phyloP scores from a whole-genome alignment of 1,284 basidiomycete genomes.

The Meira nashicola region DNA sequence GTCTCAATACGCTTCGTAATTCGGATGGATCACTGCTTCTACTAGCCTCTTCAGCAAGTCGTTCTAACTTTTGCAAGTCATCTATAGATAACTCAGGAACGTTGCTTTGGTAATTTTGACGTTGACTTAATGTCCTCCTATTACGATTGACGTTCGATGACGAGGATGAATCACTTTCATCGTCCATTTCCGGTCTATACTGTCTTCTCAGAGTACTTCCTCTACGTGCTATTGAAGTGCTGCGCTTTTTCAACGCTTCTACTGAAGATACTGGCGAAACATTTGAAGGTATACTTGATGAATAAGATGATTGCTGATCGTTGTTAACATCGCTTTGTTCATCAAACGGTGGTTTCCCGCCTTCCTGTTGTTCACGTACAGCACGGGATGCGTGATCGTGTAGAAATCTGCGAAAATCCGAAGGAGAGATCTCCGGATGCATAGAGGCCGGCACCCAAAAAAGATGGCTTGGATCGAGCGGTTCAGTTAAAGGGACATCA shows the following conservation, averaged over 20 bases:
- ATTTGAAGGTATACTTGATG: background rate
- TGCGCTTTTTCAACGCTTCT: conserved; percentile 22
- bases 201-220: conserved; percentile 47
- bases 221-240: conserved; percentile 41
- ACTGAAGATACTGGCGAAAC: conserved; percentile 18
- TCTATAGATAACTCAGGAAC: conserved; percentile 71
- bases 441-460: conserved; percentile 97
- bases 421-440: conserved; percentile 94
- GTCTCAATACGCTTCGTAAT: conserved; percentile 72
- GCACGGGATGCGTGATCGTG: conserved; percentile 72
- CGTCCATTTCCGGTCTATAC: conserved; percentile 65
- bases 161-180: conserved; percentile 19
- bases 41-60: conserved; percentile 72
- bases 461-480: conserved; percentile 58
- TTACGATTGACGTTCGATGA: conserved; percentile 48
- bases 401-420: conserved; percentile 88
- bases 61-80: conserved; percentile 86
- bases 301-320: too few species aligned
- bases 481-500: conserved; percentile 13
- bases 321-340: background rate
- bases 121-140: background rate
- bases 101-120: background rate
- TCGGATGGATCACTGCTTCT: conserved; percentile 76
- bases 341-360: background rate
- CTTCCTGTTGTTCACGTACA: conserved; percentile 33